A percentile compares a stretch with the other conserved stretches of the same genome.
Conservation (phyloP, 2,329 filamentous ascomycete genomes). For the Colletotrichum viniferum region DNA sequence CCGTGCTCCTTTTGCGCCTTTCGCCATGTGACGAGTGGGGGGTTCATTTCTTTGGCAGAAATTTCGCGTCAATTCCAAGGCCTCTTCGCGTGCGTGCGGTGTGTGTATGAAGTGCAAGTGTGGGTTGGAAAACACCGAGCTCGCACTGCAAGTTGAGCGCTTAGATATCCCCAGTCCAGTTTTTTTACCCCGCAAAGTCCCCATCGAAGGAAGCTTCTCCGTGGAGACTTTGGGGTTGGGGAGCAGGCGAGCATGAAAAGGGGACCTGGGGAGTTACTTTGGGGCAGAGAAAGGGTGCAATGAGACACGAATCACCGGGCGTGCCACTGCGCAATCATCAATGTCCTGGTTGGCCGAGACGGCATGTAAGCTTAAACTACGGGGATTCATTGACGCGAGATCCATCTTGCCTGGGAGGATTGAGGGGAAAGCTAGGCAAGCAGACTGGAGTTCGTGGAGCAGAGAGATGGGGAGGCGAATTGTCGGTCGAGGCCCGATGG, state of each 20-base stretch:
- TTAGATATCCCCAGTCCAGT: slow-evolving; percentile 7
- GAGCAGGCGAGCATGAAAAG: background rate
- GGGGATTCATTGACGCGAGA: background rate
- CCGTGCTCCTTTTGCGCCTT: background rate
- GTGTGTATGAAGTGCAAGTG: background rate
- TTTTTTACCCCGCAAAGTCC: background rate
- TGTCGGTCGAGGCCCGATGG: slow-evolving; percentile 10
- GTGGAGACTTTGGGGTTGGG: slow-evolving; percentile 1
- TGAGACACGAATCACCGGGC: slow-evolving; percentile 1
- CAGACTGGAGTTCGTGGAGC: background rate
- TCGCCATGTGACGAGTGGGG: slow-evolving; percentile 1
- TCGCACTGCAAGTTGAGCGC: background rate
- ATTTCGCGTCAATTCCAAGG: background rate
- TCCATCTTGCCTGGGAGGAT: background rate
- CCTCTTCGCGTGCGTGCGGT: background rate
- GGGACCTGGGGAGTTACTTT: background rate
- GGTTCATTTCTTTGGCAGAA: background rate
- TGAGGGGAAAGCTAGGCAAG: background rate
- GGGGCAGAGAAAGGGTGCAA: background rate
- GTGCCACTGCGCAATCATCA: background rate
- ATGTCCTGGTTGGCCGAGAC: slow-evolving; percentile 1
- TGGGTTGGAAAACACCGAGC: background rate
- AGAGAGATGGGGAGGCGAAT: background rate
- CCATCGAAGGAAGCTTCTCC: slow-evolving; percentile 14
- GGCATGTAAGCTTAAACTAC: slow-evolving; percentile 10